Conservation (phyloP, 2,329 filamentous ascomycete species). For the Alternaria tenuissima region DNA sequence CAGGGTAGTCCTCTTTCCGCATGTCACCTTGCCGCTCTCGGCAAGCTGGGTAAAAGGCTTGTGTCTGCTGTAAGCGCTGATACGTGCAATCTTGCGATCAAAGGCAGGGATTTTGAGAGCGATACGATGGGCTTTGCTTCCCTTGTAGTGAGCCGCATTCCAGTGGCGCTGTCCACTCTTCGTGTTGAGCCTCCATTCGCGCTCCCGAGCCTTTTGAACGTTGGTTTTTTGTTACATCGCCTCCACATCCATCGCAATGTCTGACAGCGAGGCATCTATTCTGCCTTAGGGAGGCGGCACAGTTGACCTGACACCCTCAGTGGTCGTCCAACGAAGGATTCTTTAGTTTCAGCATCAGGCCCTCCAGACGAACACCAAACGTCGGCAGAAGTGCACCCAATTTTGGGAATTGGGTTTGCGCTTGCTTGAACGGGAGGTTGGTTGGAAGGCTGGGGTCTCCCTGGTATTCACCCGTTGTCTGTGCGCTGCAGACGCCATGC, state of each 20-base stretch:
- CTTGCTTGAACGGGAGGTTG: conserved; percentile 28
- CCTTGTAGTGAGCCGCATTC: conserved; percentile 42
- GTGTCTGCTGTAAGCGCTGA: conserved; percentile 37
- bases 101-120: conserved; percentile 26
- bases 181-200: conserved; percentile 45
- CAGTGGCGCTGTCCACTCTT: conserved; percentile 26
- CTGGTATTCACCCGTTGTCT: conserved; percentile 26
- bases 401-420: conserved; percentile 18
- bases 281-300: conserved; percentile 24
- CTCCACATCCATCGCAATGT: conserved; percentile 22
- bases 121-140: conserved; percentile 28
- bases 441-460: conserved; percentile 22
- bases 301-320: not conserved
- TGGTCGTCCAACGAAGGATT: conserved; percentile 7
- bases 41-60: conserved; percentile 38
- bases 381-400: conserved; percentile 12
- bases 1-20: conserved; percentile 28
- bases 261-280: conserved; percentile 19
- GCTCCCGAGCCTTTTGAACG: conserved; percentile 19
- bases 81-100: conserved; percentile 35
- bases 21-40: conserved; percentile 34
- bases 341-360: conserved; percentile 17
- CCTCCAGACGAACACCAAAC: conserved; percentile 21
- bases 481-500: conserved; percentile 36
- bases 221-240: conserved; percentile 26